phyloP scores from a whole-genome alignment of 441 rosid species.

The Brassica balearica region DNA sequence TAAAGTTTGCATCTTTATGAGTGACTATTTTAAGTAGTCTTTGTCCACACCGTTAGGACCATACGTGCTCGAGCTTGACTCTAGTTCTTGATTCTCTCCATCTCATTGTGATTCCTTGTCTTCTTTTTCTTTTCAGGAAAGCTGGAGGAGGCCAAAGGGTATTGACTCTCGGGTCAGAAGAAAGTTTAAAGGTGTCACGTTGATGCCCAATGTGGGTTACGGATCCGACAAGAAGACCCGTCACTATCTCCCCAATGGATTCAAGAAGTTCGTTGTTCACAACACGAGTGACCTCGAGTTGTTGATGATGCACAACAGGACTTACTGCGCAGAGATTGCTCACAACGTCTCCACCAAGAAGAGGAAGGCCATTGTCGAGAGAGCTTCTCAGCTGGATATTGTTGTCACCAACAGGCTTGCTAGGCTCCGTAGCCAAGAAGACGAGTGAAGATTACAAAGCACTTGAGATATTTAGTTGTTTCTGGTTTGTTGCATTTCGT shows the following conservation, averaged over 20 bases:
- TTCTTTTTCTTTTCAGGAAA: conserved; percentile 41
- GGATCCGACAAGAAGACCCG: conserved; percentile 89
- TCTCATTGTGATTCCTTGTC: background rate
- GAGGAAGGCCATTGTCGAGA: conserved; percentile 82
- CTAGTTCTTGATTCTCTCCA: background rate
- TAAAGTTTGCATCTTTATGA: background rate
- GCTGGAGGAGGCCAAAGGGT: conserved; percentile 94
- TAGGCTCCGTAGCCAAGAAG: conserved; percentile 90
- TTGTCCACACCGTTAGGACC: background rate
- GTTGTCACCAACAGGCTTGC: conserved; percentile 79
- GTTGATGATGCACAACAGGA: conserved; percentile 97
- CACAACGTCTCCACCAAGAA: conserved; percentile 80
- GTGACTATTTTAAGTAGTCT: background rate
- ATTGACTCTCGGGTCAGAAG: conserved; percentile 84
- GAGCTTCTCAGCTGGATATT: conserved; percentile 90
- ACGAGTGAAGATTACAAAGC: conserved; percentile 54
- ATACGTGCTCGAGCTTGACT: background rate
- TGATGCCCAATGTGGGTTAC: conserved; percentile 96
- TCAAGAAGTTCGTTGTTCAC: conserved; percentile 92
- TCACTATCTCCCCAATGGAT: conserved; percentile 84
- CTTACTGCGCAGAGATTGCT: conserved; percentile 90
- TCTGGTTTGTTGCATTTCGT: conserved; percentile 24
- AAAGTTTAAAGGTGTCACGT: conserved; percentile 85
- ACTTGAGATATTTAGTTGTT: conserved; percentile 26
- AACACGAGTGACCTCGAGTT: conserved; percentile 76